A percentile compares a stretch with the other conserved stretches of the same genome.
Evolutionary conservation across 768 basidiomycete genomes (phyloP).

Genomic region (Nidularia pulvinata): DNA sequence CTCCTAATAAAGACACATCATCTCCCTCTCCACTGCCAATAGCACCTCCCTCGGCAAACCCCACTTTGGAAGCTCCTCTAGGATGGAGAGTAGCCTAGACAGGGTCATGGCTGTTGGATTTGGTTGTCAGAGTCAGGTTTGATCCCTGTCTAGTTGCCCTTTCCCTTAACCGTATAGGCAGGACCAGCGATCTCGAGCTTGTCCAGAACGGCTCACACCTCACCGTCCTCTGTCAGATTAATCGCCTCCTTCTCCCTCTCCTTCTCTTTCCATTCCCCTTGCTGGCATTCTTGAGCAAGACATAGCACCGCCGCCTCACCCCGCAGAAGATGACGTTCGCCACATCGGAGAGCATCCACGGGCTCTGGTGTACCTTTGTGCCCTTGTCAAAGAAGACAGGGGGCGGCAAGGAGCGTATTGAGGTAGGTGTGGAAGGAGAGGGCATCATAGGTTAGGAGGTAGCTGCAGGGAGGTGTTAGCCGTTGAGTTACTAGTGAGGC

Average conservation of each 20-base stretch:
- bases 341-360: constrained; percentile 92
- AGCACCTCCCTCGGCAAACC: constrained; percentile 79
- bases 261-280: constrained; percentile 18
- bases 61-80: constrained; percentile 98
- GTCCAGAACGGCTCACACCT: constrained; percentile 74
- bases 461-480: constrained; percentile 89
- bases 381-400: constrained; percentile 45
- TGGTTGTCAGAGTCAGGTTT: constrained; percentile 11
- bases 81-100: constrained; percentile 75
- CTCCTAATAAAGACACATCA: constrained; percentile 56
- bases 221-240: constrained; percentile 59
- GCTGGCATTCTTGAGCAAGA: constrained; percentile 26
- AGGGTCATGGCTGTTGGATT: constrained; percentile 65
- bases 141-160: constrained; percentile 9
- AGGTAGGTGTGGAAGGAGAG: constrained; percentile 91
- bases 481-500: too few species aligned
- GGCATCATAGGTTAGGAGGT: constrained; percentile 89
- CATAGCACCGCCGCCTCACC: constrained; percentile 81
- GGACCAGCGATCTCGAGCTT: constrained; percentile 46
- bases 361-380: constrained; percentile 68
- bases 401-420: constrained; percentile 78
- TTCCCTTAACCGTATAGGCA: constrained; percentile 5
- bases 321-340: constrained; percentile 86
- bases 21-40: constrained; percentile 85
- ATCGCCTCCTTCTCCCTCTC: constrained; percentile 22